Percentiles rank a stretch among this genome's conserved stretches.
Evolutionary conservation across 371 early-diverging fungal genomes (phyloP).

Genomic region (Mortierella sp.): DNA sequence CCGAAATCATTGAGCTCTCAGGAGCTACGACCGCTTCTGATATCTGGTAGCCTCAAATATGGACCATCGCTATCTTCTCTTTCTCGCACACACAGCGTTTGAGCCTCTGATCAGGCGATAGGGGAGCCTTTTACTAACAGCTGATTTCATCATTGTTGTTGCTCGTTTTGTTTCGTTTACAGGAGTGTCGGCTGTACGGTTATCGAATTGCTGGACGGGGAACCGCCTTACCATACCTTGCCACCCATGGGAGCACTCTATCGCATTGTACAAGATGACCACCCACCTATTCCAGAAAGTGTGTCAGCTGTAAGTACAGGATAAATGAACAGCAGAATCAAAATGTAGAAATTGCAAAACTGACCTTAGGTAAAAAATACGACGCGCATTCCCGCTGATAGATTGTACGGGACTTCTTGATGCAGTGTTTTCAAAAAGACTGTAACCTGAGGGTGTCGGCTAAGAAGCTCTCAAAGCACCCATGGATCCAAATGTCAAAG

Average conservation of each 20-base stretch:
- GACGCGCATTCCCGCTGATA: conserved; percentile 11
- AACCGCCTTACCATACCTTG: conserved; percentile 87
- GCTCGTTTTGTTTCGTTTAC: not conserved
- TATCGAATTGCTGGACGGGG: conserved; percentile 87
- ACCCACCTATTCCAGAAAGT: conserved; percentile 86
- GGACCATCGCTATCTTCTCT: not conserved
- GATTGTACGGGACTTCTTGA: conserved; percentile 81
- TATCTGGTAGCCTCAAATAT: conserved; percentile 67
- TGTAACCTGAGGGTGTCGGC: conserved; percentile 79
- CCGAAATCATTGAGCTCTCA: conserved; percentile 85
- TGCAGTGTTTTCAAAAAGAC: conserved; percentile 88
- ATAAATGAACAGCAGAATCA: not conserved
- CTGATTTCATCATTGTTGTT: not conserved
- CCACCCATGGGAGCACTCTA: conserved; percentile 91
- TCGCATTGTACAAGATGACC: conserved; percentile 90
- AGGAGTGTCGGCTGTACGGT: conserved; percentile 91
- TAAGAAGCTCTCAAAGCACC: conserved; percentile 73
- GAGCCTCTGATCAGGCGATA: too few species aligned
- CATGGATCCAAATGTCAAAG: conserved; percentile 71
- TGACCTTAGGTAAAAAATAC: not conserved
- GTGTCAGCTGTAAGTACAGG: conserved; percentile 71
- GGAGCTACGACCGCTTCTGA: conserved; percentile 85
- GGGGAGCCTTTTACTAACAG: too few species aligned
- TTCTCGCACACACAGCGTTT: too few species aligned
- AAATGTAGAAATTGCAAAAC: not conserved